A percentile compares a stretch with the other conserved stretches of the same genome.
phyloP scores from a whole-genome alignment of 257 asterid genomes.

The Penstemon davidsonii region DNA sequence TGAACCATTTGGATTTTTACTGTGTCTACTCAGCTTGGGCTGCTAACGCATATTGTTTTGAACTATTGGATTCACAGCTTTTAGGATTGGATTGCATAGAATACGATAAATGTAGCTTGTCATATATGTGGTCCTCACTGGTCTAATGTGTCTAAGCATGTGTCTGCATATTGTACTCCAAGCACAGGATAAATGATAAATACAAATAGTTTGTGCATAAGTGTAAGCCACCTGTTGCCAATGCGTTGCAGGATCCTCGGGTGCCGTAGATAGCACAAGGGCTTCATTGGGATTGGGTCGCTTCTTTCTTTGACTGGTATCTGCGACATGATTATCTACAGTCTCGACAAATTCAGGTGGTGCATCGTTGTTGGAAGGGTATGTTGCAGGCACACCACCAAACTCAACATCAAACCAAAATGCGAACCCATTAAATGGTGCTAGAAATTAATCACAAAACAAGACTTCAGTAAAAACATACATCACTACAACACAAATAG shows the following conservation, averaged over 20 bases:
- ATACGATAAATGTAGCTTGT: background rate
- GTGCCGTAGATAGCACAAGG: conserved; percentile 88
- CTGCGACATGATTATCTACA: conserved; percentile 38
- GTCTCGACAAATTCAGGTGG: conserved; percentile 36
- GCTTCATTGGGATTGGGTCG: conserved; percentile 73
- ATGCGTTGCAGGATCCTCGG: conserved; percentile 94
- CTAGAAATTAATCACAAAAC: conserved; percentile 42
- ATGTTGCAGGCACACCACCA: conserved; percentile 43
- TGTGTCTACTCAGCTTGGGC: background rate
- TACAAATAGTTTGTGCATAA: background rate
- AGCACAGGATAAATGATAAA: background rate
- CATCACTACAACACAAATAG: background rate
- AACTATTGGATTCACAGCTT: background rate
- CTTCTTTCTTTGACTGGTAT: conserved; percentile 53
- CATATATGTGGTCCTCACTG: background rate
- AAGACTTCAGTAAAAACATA: background rate
- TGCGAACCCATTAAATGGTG: conserved; percentile 93
- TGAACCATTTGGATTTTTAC: background rate
- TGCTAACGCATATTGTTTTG: background rate
- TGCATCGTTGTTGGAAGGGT: conserved; percentile 33
- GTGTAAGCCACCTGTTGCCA: conserved; percentile 80
- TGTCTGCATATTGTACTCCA: background rate
- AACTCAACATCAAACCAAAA: conserved; percentile 99
- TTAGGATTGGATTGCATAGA: background rate
- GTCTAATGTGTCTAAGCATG: conserved; percentile 15